These are phyloP conservation scores for Talinum fruticosum DNA, from an alignment of 148 eudicot species.

Conservation along the genomic window DNA sequence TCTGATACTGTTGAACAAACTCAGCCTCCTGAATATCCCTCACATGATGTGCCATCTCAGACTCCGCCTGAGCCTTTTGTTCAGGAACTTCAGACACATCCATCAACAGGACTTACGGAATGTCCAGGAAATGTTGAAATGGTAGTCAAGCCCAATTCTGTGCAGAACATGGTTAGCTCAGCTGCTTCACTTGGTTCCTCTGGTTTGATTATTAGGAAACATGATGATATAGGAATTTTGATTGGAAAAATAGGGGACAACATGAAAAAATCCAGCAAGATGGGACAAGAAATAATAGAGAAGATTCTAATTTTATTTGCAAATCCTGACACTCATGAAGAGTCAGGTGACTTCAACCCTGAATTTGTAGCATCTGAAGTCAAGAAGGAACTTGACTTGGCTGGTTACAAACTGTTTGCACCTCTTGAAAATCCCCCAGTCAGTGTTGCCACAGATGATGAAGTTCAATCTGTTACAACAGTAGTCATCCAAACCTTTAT, in stretches of 20 bases:
- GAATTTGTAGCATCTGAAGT: constrained; percentile 33
- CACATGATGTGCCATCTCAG: constrained; percentile 9
- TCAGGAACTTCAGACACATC: constrained; percentile 10
- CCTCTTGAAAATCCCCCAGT: constrained; percentile 16
- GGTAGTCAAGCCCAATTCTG: not conserved
- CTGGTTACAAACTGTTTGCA: constrained; percentile 35
- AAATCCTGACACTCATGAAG: constrained; percentile 11
- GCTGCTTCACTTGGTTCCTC: constrained; percentile 4
- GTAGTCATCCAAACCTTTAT: constrained; percentile 30
- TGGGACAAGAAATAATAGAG: constrained; percentile 25
- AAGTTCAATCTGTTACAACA: constrained; percentile 36
- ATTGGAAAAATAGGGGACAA: constrained; percentile 23
- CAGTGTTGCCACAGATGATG: constrained; percentile 27
- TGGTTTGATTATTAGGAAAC: constrained; percentile 4
- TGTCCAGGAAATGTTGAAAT: constrained; percentile 15
- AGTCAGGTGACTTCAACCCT: constrained; percentile 18
- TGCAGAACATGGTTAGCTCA: not conserved
- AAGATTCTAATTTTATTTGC: constrained; percentile 24
- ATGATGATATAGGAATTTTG: constrained; percentile 18
- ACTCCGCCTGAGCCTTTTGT: constrained; percentile 1
- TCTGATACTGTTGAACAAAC: constrained; percentile 16
- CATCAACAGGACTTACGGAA: constrained; percentile 3
- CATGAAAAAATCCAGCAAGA: constrained; percentile 24
- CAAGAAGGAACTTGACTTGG: constrained; percentile 29
- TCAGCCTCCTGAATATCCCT: constrained; percentile 5